phyloP scores from a whole-genome alignment of 1,139 yeast genomes.

The Starmera stellimalicola region DNA sequence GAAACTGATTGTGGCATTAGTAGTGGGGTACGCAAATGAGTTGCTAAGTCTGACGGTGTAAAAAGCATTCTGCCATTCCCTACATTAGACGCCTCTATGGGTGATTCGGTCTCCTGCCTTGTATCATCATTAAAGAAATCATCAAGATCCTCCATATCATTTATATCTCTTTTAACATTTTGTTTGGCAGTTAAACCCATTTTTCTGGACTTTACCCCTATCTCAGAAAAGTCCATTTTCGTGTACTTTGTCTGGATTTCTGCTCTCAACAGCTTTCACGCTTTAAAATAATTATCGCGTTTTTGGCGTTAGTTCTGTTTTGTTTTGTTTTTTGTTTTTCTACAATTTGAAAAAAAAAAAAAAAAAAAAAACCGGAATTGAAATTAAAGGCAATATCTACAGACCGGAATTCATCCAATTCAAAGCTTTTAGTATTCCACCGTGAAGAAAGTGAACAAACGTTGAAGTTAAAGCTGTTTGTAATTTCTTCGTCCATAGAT shows the following conservation, averaged over 20 bases:
- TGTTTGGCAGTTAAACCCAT: slow-evolving; percentile 47
- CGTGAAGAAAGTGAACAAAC: not conserved
- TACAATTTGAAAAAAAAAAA: too few relatives aligned
- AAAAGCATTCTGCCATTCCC: not conserved
- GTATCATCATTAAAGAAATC: slow-evolving; percentile 55
- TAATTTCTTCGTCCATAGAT: slow-evolving; percentile 28
- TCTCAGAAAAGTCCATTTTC: slow-evolving; percentile 40
- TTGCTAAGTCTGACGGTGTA: slow-evolving; percentile 1
- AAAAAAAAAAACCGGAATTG: too few relatives aligned
- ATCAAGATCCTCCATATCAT: slow-evolving; percentile 72
- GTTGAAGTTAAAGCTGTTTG: slow-evolving; percentile 1
- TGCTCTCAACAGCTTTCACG: too few relatives aligned
- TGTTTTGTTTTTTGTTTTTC: too few relatives aligned
- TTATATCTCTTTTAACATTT: slow-evolving; percentile 48
- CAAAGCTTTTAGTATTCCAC: not conserved
- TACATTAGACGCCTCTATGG: not conserved
- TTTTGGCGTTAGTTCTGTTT: too few relatives aligned
- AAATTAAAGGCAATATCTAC: too few relatives aligned
- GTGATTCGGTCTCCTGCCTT: slow-evolving; percentile 2
- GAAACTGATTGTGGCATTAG: slow-evolving; percentile 2
- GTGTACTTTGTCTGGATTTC: too few relatives aligned
- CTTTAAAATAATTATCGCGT: too few relatives aligned
- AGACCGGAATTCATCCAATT: too few relatives aligned
- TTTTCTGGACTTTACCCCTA: slow-evolving; percentile 49
- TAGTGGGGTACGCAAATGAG: not conserved